phyloP scores from a whole-genome alignment of 164 flowering plant species.

The Vitis vinifera region ASM3070453v1 NC_081808.1:24971501-24972000 shows the following conservation, averaged over 20 bases:
- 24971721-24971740: too few species aligned
- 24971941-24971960: background rate
- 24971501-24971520: background rate
- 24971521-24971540: background rate
- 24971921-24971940: background rate
- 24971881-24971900: too few species aligned
- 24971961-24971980: background rate
- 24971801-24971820: background rate
- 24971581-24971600: background rate
- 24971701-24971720: background rate
- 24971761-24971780: background rate
- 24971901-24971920: background rate
- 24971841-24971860: background rate
- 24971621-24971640: background rate
- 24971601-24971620: background rate
- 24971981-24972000: background rate
- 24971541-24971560: background rate
- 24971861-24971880: background rate
- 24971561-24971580: background rate
- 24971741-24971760: background rate
- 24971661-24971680: too few species aligned
- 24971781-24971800: background rate
- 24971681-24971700: too few species aligned
- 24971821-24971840: background rate
- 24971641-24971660: too few species aligned